Evolutionary conservation across 441 rosid genomes (phyloP), one percentile per base, ranked within the genome.

Genomic region (California macrophylla): DNA sequence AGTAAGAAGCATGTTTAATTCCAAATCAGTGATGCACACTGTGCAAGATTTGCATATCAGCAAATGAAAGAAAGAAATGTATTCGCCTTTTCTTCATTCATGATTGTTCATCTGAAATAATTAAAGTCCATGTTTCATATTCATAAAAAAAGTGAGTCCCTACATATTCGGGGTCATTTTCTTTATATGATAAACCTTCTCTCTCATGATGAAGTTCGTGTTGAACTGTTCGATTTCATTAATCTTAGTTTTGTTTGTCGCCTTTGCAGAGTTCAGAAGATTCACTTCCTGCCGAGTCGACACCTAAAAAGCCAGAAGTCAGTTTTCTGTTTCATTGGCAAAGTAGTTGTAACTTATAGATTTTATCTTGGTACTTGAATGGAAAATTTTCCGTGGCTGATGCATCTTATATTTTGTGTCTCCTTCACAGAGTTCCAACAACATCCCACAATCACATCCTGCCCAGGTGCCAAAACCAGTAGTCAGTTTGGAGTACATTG

Each of bases 401-500:
- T 1, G 2, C 4, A 30, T 2, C 6, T 30, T 2, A 70, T 26
- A 7, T 24, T 56, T 12, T 12, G 18, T 62, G 21, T 5, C 16
- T 36, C 21, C 42, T 64, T 67, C 54, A 72, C 87, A 84, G 96
- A 75, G 70, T 25, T 66, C 71, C 0, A 67, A 74, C 9, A 74
- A 73, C 38, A n/a, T n/a, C n/a, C n/a, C n/a, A n/a, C n/a, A n/a
- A n/a, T 30, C 66, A 20, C 64, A n/a, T 61, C 70, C 75, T 3
- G 52, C 30, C 26, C 77, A 16, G 54, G 58, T 3, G 66, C 42
- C 78, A 0, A 63, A 72, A 16, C 67, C 79, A 10, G 80, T 67
- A 45, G 23, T 68, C 66, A 79, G 81, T 76, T 70, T 38, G 32
- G 38, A 68, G 70, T 89, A 91, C 81, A 50, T 86, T 4, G 83